Base-by-base conservation (phyloP, 305 asterid genomes). In the Fraxinus floribunda region DNA sequence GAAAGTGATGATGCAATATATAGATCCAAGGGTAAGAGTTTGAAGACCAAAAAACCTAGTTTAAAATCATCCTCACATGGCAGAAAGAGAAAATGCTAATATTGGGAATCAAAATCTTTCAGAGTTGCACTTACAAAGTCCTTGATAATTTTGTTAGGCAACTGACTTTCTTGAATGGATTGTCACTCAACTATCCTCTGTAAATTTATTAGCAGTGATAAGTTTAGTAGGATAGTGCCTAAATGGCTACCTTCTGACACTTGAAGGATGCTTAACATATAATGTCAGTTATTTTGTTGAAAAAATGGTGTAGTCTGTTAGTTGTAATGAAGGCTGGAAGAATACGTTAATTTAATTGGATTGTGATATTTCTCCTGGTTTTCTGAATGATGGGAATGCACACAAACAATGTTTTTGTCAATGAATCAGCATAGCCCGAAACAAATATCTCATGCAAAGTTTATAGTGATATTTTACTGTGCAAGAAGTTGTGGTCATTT, bases 1-100 rank as follows among this genome's bases (percentile, higher is more conserved):
- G 98, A 92, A 75, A 85, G 90, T 70, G 95, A 89, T 20, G 88
- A 89, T 52, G 93, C 84, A 64, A 52, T 41, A 3, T 77, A n/a
- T 76, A 74, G 62, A 77, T 76, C 81, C 78, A 89, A 92, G 84
- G 81, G 79, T 29, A 88, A 86, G 91, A 88, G 85, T 62, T 78
- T 79, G 7, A 91, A 89, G 86, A 79, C 80, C 77, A 91, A 92
- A 85, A 90, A 89, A 79, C 81, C 84, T 80, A 24, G 41, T 46
- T n/a, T 76, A 26, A 91, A 88, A 84, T 85, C 92, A 10, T 83
- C 87, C 86, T 83, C 82, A 5, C 76, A 18, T 29, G 88, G 81
- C 41, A 68, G 84, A 39, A 90, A 90, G 85, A 86, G 81, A 76
- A 88, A 85, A 84, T 7, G 84, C 71, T 80, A 86, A 81, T 29